phyloP scores from a whole-genome alignment of 2,329 filamentous ascomycete genomes.

The Hymenoscyphus salicellus region DNA sequence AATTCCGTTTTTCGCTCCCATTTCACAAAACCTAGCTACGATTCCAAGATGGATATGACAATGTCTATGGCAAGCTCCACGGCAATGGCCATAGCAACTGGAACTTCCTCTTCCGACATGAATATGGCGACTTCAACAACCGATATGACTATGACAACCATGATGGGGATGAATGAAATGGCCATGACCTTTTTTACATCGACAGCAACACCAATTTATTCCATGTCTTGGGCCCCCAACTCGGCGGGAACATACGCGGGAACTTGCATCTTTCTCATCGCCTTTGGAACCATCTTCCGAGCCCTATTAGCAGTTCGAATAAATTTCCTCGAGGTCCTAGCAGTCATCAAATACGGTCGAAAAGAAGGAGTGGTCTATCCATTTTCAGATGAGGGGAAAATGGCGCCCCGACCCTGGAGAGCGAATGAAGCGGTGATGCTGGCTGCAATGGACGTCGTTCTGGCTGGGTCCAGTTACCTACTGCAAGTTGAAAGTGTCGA shows the following conservation, averaged over 20 bases:
- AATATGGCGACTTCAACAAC: neutral
- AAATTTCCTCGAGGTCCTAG: neutral
- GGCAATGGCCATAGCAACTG: neutral
- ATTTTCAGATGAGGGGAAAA: conserved; percentile 34
- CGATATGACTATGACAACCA: conserved; percentile 44
- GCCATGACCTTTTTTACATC: conserved; percentile 63
- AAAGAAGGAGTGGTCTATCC: neutral
- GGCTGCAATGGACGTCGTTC: conserved; percentile 66
- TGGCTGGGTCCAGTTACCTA: conserved; percentile 77
- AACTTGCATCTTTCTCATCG: conserved; percentile 86
- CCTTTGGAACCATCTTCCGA: conserved; percentile 69
- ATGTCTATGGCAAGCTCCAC: neutral
- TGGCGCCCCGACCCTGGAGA: conserved; percentile 64
- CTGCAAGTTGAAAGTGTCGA: conserved; percentile 59
- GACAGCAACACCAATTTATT: conserved; percentile 63
- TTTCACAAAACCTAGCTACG: too few species aligned
- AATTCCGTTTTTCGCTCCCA: too few species aligned
- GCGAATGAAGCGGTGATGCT: conserved; percentile 75
- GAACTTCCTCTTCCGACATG: neutral
- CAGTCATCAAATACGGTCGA: neutral
- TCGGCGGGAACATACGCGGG: conserved; percentile 73
- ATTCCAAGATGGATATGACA: too few species aligned
- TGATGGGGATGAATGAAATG: conserved; percentile 46
- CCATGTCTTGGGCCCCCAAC: conserved; percentile 69
- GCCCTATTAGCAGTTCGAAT: conserved; percentile 62